Percentiles rank a stretch among this genome's conserved stretches.
These are phyloP conservation scores for Sherardia arvensis DNA, from an alignment of 257 asterid genomes.

Conservation along the genomic window DNA sequence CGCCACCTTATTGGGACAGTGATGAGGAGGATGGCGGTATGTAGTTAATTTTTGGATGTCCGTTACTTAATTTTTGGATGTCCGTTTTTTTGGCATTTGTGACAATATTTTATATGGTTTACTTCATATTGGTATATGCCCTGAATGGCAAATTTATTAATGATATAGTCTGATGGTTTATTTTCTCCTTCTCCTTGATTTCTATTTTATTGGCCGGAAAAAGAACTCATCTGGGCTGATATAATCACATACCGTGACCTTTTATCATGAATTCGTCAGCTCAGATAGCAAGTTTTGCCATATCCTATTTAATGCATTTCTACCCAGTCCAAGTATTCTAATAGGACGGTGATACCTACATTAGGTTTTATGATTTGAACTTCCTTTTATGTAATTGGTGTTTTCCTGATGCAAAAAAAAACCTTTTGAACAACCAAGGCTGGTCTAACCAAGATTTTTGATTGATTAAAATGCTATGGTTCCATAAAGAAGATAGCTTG, in stretches of 20 bases:
- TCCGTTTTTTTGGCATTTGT: not conserved
- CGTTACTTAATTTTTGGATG: not conserved
- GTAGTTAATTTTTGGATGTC: conserved; percentile 6
- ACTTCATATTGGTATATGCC: not conserved
- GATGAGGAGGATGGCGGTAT: conserved; percentile 60
- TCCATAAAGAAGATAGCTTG: no score
- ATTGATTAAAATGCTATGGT: not conserved
- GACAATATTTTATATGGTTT: not conserved
- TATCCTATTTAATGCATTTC: not conserved
- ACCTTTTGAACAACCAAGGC: not conserved
- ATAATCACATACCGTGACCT: not conserved
- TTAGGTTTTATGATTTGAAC: not conserved
- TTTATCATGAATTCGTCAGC: not conserved
- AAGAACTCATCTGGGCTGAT: not conserved
- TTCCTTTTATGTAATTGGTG: not conserved
- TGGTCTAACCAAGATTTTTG: not conserved
- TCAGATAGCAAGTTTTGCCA: not conserved
- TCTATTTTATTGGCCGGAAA: not conserved
- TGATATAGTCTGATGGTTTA: no score
- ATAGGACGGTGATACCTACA: not conserved
- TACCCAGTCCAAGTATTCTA: not conserved
- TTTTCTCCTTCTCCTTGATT: not conserved
- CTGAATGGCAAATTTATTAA: not conserved
- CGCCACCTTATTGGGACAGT: conserved; percentile 87
- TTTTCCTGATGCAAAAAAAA: not conserved